A percentile compares a stretch with the other conserved stretches of the same genome.
Evolutionary conservation across 768 basidiomycete genomes (phyloP).

Genomic region (Trametes cinnabarina): DNA sequence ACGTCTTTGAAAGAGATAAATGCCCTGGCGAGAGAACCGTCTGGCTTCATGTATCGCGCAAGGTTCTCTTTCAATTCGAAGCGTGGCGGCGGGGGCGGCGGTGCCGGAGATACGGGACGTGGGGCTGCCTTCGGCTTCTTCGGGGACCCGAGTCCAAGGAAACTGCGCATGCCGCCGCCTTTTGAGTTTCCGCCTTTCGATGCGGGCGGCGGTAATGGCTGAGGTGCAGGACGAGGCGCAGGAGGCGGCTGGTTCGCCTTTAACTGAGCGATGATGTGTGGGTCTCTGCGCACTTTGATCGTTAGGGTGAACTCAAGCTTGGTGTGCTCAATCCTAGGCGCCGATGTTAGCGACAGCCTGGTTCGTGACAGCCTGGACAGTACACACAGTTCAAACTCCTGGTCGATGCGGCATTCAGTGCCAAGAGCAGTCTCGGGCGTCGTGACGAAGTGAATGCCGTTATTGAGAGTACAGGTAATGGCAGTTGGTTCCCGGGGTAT

Average conservation of each 20-base stretch:
- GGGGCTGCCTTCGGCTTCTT: constrained; percentile 51
- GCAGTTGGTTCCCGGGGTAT: constrained; percentile 72
- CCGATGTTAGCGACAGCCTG: background rate
- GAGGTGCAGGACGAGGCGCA: constrained; percentile 31
- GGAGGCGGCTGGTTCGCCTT: constrained; percentile 58
- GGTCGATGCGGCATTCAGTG: constrained; percentile 64
- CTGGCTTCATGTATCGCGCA: constrained; percentile 77
- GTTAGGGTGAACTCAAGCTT: constrained; percentile 94
- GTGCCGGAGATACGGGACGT: constrained; percentile 32
- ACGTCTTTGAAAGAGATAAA: constrained; percentile 90
- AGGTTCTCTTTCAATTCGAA: constrained; percentile 68
- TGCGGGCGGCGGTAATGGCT: constrained; percentile 45
- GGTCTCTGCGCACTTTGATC: constrained; percentile 81
- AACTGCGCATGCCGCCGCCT: constrained; percentile 67
- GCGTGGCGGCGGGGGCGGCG: constrained; percentile 36
- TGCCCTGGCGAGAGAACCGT: constrained; percentile 85
- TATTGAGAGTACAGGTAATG: constrained; percentile 88
- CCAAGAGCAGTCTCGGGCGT: constrained; percentile 74
- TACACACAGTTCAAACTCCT: constrained; percentile 88
- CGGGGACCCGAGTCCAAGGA: constrained; percentile 64
- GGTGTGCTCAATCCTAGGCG: constrained; percentile 78
- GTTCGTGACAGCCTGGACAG: background rate
- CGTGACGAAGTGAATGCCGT: constrained; percentile 94
- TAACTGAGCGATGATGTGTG: constrained; percentile 79
- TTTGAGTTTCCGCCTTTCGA: constrained; percentile 38